Conservation (phyloP, 2,329 filamentous ascomycete genomes). For the Aureobasidium pullulans region DNA sequence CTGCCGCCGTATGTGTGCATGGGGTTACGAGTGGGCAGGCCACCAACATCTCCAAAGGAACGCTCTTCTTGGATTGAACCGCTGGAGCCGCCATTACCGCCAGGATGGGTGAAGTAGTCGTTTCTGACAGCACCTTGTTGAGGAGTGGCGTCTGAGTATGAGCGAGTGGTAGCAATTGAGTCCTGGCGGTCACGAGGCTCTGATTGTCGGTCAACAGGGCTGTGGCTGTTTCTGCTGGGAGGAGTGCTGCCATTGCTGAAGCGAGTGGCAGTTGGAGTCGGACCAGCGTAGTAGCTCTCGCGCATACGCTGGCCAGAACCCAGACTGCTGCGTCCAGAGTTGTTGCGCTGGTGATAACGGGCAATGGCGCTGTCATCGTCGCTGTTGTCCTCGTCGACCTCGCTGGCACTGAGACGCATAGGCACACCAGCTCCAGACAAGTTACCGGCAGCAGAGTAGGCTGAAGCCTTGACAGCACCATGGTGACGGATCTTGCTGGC, state of each 20-base stretch:
- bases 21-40: slow-evolving; percentile 32
- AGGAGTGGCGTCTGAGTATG: slow-evolving; percentile 38
- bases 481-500: slow-evolving; percentile 84
- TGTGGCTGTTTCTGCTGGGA: slow-evolving; percentile 35
- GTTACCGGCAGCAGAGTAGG: slow-evolving; percentile 67
- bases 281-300: slow-evolving; percentile 26
- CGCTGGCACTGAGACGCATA: slow-evolving; percentile 85
- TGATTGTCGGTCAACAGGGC: slow-evolving; percentile 24
- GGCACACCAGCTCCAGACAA: slow-evolving; percentile 74
- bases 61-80: slow-evolving; percentile 36
- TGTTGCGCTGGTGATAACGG: slow-evolving; percentile 59
- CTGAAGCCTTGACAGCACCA: slow-evolving; percentile 68
- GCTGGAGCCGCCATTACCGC: slow-evolving; percentile 33
- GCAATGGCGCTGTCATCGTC: slow-evolving; percentile 56
- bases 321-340: slow-evolving; percentile 64
- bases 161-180: background rate
- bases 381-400: slow-evolving; percentile 82
- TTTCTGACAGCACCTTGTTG: slow-evolving; percentile 24
- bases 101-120: slow-evolving; percentile 37
- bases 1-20: slow-evolving; percentile 20
- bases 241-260: slow-evolving; percentile 47
- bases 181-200: slow-evolving; percentile 10
- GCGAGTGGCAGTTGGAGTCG: slow-evolving; percentile 23
- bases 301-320: slow-evolving; percentile 34
- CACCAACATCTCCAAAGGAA: slow-evolving; percentile 47